Evolutionary conservation across 140 eudicot genomes (phyloP), one percentile per base, ranked within the genome.

Genomic region (Stevia rebaudiana): DNA sequence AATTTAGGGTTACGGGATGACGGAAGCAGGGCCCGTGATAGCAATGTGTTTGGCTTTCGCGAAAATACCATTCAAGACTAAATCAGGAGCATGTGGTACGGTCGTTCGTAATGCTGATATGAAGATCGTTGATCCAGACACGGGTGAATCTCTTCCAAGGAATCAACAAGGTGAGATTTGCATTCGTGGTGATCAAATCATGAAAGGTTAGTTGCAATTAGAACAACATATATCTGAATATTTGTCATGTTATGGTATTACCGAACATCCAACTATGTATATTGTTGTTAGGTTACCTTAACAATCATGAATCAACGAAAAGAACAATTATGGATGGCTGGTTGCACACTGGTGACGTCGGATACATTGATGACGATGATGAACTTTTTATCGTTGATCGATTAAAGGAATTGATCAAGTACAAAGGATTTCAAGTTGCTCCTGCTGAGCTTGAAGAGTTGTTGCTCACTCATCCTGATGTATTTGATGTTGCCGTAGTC

Each of bases 21-120:
- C 98, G 8, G 98, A 91, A 70, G 98, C 96, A 6, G 98, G 98
- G 41, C 98, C 98, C 0, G 95, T 91, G 74, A 66, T 91, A 23
- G 87, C 96, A 22, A 84, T 91, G 98, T 91, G 98, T 68, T 59
- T 87, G 65, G 96, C 98, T 0, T 91, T 91, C 53, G 98, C 96
- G 1, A 91, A 87, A 67, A 91, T 82, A 65, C 95, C 98, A 3
- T 80, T 71, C 36, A 92, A 82, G 76, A 78, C 87, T 7, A 91
- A 87, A 70, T 82, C 98, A 9, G 98, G 98, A 28, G 83, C 96
- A 1, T 87, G 98, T 55, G 98, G 98, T 0, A 82, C 91, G 0
- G 98, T 91, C 0, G 95, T 91, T 0, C 80, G 98, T 42, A 91
- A 91, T 31, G 96, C 98, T 0, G 89, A 80, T 54, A 82, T 91